Evolutionary conservation across 306 rosid species (phyloP).

Genomic region (Fragaria nilgerrensis): DNA sequence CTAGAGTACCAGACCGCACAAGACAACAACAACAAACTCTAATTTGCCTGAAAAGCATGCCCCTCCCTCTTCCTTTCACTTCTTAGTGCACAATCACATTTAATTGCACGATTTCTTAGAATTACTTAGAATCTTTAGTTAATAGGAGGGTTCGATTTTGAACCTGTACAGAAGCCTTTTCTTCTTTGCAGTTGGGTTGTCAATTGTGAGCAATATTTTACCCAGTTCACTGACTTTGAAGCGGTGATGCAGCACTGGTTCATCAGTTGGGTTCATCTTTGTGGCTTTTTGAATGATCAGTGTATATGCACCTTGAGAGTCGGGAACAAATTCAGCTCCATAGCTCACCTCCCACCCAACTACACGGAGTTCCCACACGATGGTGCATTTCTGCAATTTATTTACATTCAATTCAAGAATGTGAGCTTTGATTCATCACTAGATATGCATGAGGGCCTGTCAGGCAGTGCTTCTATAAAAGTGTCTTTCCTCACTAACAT

Average conservation of each 20-base stretch:
- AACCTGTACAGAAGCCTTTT: slow-evolving; percentile 95
- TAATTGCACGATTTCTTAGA: not conserved
- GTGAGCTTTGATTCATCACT: slow-evolving; percentile 1
- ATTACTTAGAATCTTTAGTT: slow-evolving; percentile 37
- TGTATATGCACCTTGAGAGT: slow-evolving; percentile 54
- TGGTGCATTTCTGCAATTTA: slow-evolving; percentile 70
- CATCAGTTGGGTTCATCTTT: slow-evolving; percentile 68
- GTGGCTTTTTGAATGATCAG: slow-evolving; percentile 69
- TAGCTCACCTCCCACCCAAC: slow-evolving; percentile 97
- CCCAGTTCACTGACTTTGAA: slow-evolving; percentile 85
- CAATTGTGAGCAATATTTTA: slow-evolving; percentile 66
- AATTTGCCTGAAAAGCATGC: slow-evolving; percentile 1
- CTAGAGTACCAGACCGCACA: not conserved
- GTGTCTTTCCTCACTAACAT: not conserved
- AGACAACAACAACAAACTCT: not conserved
- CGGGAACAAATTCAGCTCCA: slow-evolving; percentile 81
- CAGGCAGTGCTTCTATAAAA: not conserved
- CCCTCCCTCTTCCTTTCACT: slow-evolving; percentile 29
- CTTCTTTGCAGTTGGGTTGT: slow-evolving; percentile 76
- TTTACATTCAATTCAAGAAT: not conserved
- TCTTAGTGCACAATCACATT: slow-evolving; percentile 8
- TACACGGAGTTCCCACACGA: slow-evolving; percentile 94
- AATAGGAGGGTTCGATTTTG: slow-evolving; percentile 59
- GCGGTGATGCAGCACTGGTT: slow-evolving; percentile 64
- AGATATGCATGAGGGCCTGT: not conserved